Base-by-base conservation (phyloP, 2,329 filamentous ascomycete genomes). In the Rhytidhysteron rufulum region DNA sequence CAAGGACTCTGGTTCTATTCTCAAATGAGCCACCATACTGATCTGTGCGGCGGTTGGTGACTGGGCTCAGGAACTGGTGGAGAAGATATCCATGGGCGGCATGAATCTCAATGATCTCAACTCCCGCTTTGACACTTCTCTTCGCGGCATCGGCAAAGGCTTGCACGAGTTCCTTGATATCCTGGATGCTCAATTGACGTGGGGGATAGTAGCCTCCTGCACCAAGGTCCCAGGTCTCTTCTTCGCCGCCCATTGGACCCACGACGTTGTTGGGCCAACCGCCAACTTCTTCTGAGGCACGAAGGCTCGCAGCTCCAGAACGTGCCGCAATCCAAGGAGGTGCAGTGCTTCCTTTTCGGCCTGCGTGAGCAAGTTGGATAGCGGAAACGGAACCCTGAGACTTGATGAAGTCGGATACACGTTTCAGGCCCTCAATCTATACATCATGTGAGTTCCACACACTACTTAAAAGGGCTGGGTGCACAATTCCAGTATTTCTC, bases 51-150 rank as follows among this genome's bases (percentile, higher is more conserved):
- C 55, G 61, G 43, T 72, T 72, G 13, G 65, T 67, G 5, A 68
- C 57, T 0, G 61, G 58, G 0, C 56, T 61, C 1, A 70, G 49
- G 40, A 71, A 72, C 37, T 69, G 63, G 11, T 65, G 58, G 4
- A 72, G 47, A 3, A 71, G 54, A 40, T 71, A 72, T 2, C 69
- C 68, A 37, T 71, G 68, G 8, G 62, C 63, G 17, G 39, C 61
- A 39, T 66, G 63, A n/a, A 66, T 62, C 63, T 82, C 62, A 27
- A 66, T 60, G 2, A 65, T 58, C 24, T 66, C 55, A 2, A 67
- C 44, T 2, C 63, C 63, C 0, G 63, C 63, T 16, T 58, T 60
- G 0, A 65, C 60, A 5, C 63, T 64, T 17, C 66, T 42, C 27
- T 50, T 43, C 8, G 63, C 63, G 0, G 69, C 69, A 1, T 47